Conservation (phyloP, 768 basidiomycete species). For the Cantharellus anzutake region DNA sequence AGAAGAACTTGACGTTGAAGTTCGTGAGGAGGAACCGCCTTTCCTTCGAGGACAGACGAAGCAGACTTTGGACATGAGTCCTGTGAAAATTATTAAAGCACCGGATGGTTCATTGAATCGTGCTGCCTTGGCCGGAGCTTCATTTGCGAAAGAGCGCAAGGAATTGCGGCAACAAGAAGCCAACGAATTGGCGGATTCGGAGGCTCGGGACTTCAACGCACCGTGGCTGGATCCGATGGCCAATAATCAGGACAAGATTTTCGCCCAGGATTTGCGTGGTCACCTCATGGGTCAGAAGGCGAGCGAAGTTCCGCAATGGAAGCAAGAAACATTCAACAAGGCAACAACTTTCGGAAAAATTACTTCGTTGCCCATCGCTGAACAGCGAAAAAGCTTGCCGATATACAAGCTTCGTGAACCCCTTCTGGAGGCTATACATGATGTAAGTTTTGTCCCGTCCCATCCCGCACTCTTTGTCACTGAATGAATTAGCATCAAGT, state of each 20-base stretch:
- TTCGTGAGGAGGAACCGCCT: constrained; percentile 89
- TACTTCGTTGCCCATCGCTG: constrained; percentile 75
- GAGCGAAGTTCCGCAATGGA: constrained; percentile 76
- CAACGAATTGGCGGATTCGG: constrained; percentile 85
- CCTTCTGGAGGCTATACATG: constrained; percentile 71
- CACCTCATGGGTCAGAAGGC: constrained; percentile 68
- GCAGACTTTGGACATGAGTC: constrained; percentile 83
- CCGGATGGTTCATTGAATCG: constrained; percentile 95
- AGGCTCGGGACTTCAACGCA: constrained; percentile 83
- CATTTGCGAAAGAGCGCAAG: constrained; percentile 84
- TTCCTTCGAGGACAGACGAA: constrained; percentile 96
- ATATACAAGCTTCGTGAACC: constrained; percentile 90
- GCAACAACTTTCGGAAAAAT: constrained; percentile 91
- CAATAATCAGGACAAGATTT: constrained; percentile 62
- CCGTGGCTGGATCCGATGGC: constrained; percentile 99
- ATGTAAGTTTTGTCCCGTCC: constrained; percentile 34
- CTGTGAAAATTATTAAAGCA: constrained; percentile 96
- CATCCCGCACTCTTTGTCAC: background rate
- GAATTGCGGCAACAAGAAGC: constrained; percentile 88
- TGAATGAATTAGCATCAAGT: constrained; percentile 57
- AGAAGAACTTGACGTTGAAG: constrained; percentile 92
- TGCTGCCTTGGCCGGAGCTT: constrained; percentile 84
- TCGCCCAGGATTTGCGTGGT: constrained; percentile 83
- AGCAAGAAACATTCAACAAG: constrained; percentile 82
- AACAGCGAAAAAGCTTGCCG: constrained; percentile 78